Evolutionary conservation across 1,284 basidiomycete species (phyloP), one percentile per base, ranked within the genome.

Genomic region (Sanghuangporus weigelae): DNA sequence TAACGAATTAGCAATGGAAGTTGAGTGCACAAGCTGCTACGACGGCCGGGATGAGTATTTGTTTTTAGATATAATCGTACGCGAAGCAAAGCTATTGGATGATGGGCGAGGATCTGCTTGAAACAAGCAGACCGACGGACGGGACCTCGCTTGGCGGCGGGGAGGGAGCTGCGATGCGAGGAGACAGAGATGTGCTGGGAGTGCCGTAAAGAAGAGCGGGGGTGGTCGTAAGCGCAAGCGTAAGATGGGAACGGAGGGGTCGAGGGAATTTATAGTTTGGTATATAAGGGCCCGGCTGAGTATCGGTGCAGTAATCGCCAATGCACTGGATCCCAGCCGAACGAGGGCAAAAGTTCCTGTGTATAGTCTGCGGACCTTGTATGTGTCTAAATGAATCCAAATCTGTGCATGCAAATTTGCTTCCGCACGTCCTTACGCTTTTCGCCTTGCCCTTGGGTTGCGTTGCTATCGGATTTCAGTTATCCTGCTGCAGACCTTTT

Each of bases 181-280:
- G 44, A 39, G 16, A 14, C 23, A 23, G 14, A 36, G 16, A 31
- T 19, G 44, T 12, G 16, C 19, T 51, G 38, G 56, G 44, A 19
- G 26, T 57, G 56, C 56, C 56, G 56, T 57, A 57, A 57, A 26
- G 38, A 38, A 48, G 36, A 19, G 56, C 35, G 56, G 44, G 56
- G 56, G 56, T 38, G 56, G 56, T 42, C 39, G 39, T 57, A 44
- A 57, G 53, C 53, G 53, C 14, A n/a, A 38, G 53, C 53, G 53
- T 54, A 54, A 54, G 53, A 54, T 54, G 53, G 53, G 53, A 54
- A 54, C 50, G 14, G 35, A 35, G 7, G 26, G 53, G 8, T 19
- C 31, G 53, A 38, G 53, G 21, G 19, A 26, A 51, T 51, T 51
- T 51, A 51, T 51, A 51, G 23, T 23, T 51, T 11, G 16, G 44